These are phyloP conservation scores for Allomyces arbusculus DNA, from an alignment of 192 early-diverging fungal species.

Conservation along the genomic window DNA sequence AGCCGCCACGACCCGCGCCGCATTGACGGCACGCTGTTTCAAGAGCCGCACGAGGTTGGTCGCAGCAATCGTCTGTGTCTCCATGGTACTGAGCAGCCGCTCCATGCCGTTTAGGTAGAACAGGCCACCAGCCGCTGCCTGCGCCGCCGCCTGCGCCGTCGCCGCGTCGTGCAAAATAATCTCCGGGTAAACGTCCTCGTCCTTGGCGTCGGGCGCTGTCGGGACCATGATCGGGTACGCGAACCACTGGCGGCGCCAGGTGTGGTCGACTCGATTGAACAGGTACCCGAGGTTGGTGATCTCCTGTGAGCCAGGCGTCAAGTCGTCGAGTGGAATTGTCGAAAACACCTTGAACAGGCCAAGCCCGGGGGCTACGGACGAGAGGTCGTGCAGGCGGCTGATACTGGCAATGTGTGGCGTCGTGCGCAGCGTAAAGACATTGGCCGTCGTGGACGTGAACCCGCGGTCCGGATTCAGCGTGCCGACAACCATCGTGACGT, in stretches of 20 bases:
- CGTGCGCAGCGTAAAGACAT: no score
- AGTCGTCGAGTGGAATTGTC: not conserved
- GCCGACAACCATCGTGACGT: not conserved
- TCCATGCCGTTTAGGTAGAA: not conserved
- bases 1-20: no score
- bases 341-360: not conserved
- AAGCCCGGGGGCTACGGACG: not conserved
- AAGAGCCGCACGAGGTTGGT: not conserved
- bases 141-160: no score
- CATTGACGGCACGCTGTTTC: not conserved
- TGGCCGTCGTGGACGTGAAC: not conserved
- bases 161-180: not conserved
- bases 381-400: no score
- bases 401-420: no score
- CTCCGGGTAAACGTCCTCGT: not conserved
- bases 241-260: not conserved
- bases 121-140: not conserved
- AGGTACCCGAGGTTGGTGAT: not conserved
- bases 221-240: not conserved
- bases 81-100: not conserved
- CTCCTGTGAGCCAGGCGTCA: no score
- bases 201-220: not conserved
- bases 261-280: not conserved
- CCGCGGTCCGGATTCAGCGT: not conserved
- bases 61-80: not conserved